Evolutionary conservation across 306 rosid genomes (phyloP).

Genomic region (Spatholobus suberectus): DNA sequence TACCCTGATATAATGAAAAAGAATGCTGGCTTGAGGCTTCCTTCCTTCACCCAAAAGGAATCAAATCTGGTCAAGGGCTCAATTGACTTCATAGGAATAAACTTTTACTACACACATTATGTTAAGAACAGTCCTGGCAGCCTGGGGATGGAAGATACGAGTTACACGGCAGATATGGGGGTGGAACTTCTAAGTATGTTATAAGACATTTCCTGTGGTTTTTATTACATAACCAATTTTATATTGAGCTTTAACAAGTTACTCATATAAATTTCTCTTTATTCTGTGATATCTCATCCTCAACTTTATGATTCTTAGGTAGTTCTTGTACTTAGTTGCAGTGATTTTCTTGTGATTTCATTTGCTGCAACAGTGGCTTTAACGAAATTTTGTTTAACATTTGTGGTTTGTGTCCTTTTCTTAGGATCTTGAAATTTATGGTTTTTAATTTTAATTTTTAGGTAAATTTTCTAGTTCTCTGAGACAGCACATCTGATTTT

Average conservation of each 20-base stretch:
- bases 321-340: not conserved
- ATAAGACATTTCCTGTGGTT: not conserved
- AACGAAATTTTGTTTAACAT: not conserved
- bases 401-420: not conserved
- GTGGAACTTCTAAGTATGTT: constrained; percentile 29
- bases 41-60: constrained; percentile 48
- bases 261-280: not conserved
- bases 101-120: constrained; percentile 29
- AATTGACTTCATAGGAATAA: constrained; percentile 62
- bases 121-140: constrained; percentile 33
- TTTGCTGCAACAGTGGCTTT: not conserved
- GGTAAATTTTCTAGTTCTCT: too few species aligned
- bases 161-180: not conserved
- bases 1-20: constrained; percentile 56
- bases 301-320: not conserved
- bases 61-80: constrained; percentile 58
- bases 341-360: not conserved
- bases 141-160: constrained; percentile 12
- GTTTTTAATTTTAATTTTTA: not conserved
- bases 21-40: constrained; percentile 65
- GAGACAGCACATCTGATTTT: not conserved
- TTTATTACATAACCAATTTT: not conserved
- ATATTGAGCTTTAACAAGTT: not conserved
- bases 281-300: not conserved
- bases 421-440: not conserved